Base-by-base conservation (phyloP, 495 filamentous ascomycete species). In the Cudoniella acicularis region DNA sequence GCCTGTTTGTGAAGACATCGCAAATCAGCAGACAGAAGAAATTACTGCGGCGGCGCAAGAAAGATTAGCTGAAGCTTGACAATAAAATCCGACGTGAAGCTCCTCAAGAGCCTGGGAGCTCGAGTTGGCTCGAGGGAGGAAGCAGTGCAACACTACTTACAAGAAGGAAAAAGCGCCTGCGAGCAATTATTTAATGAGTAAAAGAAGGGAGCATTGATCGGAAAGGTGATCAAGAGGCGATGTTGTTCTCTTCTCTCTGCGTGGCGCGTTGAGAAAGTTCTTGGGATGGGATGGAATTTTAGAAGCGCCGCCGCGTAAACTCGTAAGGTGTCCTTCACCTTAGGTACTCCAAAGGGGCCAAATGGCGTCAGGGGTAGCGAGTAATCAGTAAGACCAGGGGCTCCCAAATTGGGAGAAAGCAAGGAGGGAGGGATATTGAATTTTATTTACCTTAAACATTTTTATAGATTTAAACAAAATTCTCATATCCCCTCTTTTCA, bases 1-100 rank as follows among this genome's bases (percentile, higher is more conserved):
- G 63, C 77, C 77, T 53, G 55, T 47, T 48, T 54, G 61, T 47
- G 63, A 54, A 22, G 61, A 67, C 67, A 69, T 69, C 20, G 20
- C 45, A 21, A 45, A 40, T 26, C 24, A 42, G 49, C 18, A 27
- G 36, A 53, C 58, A 49, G 46, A 55, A 43, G 40, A 49, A 56
- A 58, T n/a, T 50, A 54, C 16, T 40, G 3, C 25, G 23, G 59
- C 21, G 8, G n/a, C 4, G 13, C 8, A 9, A 21, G 8, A 21
- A 16, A n/a, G 6, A 17, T 66, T 42, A 66, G 58, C 61, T 57
- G 24, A 11, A 46, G 48, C 24, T 59, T n/a, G 17, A 46, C 43
- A 21, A 17, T n/a, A 21, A 46, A 46, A 4, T 8, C 17, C n/a
- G 43, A 21, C 6, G 9, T 46, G 18, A 9, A 17, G 43, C 3